Evolutionary conservation across 352 stramenopile genomes (phyloP).

Genomic region (Phytophthora uliginosa): DNA sequence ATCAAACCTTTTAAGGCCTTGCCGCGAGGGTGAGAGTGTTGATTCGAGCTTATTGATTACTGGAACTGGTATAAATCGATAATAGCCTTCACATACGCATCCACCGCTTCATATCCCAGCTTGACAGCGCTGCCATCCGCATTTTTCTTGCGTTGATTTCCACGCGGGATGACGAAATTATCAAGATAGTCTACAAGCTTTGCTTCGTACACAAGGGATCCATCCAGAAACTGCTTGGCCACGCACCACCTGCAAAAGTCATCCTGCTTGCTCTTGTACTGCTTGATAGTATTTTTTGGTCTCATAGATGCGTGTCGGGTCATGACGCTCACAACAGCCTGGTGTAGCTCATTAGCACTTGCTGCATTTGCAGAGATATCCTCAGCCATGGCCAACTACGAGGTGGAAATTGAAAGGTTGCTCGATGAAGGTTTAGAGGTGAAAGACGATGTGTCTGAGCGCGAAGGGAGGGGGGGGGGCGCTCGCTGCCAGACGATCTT

Average conservation of each 20-base stretch:
- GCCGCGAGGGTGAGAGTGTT: not conserved
- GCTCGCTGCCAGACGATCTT: too few species aligned
- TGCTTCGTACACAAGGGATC: not conserved
- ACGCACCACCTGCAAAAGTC: not conserved
- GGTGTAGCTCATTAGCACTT: too few species aligned
- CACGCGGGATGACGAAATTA: not conserved
- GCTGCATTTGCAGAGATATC: too few species aligned
- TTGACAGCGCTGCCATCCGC: not conserved
- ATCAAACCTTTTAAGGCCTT: not conserved
- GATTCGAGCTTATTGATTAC: not conserved
- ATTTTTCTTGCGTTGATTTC: constrained; percentile 1
- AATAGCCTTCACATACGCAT: not conserved
- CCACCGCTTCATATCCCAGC: not conserved
- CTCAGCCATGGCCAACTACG: too few species aligned
- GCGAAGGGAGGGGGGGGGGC: too few species aligned
- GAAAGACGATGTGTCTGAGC: too few species aligned
- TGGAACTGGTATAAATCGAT: not conserved
- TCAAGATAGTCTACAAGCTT: not conserved
- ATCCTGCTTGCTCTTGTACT: not conserved
- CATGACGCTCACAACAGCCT: too few species aligned
- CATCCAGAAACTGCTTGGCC: not conserved
- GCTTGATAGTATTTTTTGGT: not conserved
- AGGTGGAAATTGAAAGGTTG: too few species aligned
- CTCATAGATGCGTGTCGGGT: too few species aligned
- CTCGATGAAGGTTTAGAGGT: too few species aligned